These are phyloP conservation scores for Murraya paniculata DNA, from an alignment of 345 rosid species.

Conservation along the genomic window DNA sequence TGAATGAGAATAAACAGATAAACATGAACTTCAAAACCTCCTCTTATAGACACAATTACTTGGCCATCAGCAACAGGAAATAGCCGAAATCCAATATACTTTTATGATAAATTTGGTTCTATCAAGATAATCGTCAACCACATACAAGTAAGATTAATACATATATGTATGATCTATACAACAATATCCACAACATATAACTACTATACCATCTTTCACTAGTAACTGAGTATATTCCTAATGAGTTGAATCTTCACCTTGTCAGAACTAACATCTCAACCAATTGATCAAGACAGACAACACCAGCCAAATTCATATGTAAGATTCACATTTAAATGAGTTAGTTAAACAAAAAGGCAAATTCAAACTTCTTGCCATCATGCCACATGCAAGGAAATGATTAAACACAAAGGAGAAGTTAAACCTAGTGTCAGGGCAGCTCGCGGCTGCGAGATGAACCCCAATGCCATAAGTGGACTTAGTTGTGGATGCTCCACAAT, in stretches of 20 bases:
- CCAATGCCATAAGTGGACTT: slow-evolving; percentile 69
- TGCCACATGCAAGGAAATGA: background rate
- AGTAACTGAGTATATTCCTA: background rate
- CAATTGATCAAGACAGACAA: background rate
- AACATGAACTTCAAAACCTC: background rate
- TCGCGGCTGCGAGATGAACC: slow-evolving; percentile 63
- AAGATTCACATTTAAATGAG: background rate
- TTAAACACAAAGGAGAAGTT: background rate
- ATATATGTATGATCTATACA: background rate
- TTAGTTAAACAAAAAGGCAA: background rate
- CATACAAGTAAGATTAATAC: background rate
- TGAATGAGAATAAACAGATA: background rate
- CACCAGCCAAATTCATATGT: background rate
- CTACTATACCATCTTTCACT: background rate
- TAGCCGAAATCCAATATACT: background rate
- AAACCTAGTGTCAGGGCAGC: slow-evolving; percentile 65
- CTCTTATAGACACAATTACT: background rate
- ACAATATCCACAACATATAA: background rate
- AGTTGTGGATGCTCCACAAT: slow-evolving; percentile 47
- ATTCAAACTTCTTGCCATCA: background rate
- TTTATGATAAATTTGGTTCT: background rate
- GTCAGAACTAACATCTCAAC: background rate
- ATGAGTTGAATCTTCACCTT: background rate
- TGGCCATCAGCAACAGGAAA: background rate
- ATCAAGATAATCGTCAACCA: background rate